Base-by-base conservation (phyloP, 1,284 basidiomycete genomes). In the Salmacisia buchloeana region DNA sequence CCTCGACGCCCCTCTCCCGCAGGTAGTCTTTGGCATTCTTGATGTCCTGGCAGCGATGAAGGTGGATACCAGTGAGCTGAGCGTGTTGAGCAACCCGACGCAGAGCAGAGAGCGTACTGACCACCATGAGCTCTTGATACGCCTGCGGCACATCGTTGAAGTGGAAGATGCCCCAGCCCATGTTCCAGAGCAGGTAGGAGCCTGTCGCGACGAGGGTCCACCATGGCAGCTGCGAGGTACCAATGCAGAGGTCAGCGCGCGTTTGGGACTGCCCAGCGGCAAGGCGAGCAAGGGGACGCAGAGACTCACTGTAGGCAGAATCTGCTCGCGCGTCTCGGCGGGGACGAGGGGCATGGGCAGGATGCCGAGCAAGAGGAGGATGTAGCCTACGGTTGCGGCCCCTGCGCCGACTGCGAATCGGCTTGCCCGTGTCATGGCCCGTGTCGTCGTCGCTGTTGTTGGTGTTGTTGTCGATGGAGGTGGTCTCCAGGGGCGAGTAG, bases 21-120 rank as follows among this genome's bases (percentile, higher is more conserved):
- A 72, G 52, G 54, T 38, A 70, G 61, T 72, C 66, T 56, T 72
- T 72, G 23, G 70, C 70, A 9, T 56, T 62, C 59, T 72, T 68
- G 66, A 72, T 72, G 46, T 71, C 70, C 69, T 71, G 68, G 4
- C 2, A 9, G 18, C 18, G 56, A n/a, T n/a, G 59, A 58, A 15
- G 15, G 18, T 18, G 39, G 39, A 3, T 4, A 43, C 18, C 9
- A 38, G 31, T 10, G 27, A 58, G 4, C 25, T 56, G 25, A 58
- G 39, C 6, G 25, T 25, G 45, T 12, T 5, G 45, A 12, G 12
- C 12, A 49, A 13, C 12, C 35, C 10, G 4, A 33, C 35, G 21
- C 39, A 7, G 3, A 12, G 27, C 29, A 13, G 39, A 25, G 31
- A 34, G 31, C 21, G 23, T 21, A 57, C 9, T 33, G 23, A 71